phyloP scores from a whole-genome alignment of 2,329 filamentous ascomycete species.

The Tricladium varicosporioides region DNA sequence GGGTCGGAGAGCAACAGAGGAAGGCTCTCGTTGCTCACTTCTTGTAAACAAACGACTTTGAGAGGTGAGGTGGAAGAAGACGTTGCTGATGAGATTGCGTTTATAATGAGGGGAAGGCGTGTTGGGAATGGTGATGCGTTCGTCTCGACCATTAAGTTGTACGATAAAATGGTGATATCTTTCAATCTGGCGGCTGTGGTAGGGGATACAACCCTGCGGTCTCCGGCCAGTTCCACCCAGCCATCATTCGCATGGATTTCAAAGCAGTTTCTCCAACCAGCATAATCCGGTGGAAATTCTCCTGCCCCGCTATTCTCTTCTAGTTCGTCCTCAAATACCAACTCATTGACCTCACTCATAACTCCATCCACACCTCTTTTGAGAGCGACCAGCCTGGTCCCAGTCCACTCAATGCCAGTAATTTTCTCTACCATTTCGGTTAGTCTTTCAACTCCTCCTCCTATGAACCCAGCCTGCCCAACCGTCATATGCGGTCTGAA shows the following conservation, averaged over 20 bases:
- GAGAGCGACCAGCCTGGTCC: constrained; percentile 50
- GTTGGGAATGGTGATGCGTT: constrained; percentile 36
- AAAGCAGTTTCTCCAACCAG: too few relatives aligned
- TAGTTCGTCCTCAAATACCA: background rate
- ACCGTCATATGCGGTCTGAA: constrained; percentile 53
- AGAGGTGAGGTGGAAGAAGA: background rate
- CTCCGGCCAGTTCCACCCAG: background rate
- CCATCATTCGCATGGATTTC: background rate
- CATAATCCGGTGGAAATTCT: background rate
- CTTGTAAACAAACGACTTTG: constrained; percentile 50
- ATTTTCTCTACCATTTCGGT: constrained; percentile 51
- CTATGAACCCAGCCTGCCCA: constrained; percentile 52
- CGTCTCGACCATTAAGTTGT: constrained; percentile 43
- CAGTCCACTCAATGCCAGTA: constrained; percentile 47
- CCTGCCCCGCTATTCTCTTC: background rate
- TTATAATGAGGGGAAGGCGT: constrained; percentile 37
- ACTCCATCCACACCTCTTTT: constrained; percentile 45
- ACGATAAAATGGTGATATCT: constrained; percentile 30
- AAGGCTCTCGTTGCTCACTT: constrained; percentile 64
- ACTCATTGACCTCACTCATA: constrained; percentile 44
- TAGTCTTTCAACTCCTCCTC: constrained; percentile 46
- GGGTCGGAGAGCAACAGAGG: constrained; percentile 50
- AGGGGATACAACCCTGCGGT: too few relatives aligned
- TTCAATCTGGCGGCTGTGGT: background rate
- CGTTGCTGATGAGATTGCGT: constrained; percentile 34